Evolutionary conservation across 306 rosid species (phyloP).

Genomic region (Quercus engelmannii): DNA sequence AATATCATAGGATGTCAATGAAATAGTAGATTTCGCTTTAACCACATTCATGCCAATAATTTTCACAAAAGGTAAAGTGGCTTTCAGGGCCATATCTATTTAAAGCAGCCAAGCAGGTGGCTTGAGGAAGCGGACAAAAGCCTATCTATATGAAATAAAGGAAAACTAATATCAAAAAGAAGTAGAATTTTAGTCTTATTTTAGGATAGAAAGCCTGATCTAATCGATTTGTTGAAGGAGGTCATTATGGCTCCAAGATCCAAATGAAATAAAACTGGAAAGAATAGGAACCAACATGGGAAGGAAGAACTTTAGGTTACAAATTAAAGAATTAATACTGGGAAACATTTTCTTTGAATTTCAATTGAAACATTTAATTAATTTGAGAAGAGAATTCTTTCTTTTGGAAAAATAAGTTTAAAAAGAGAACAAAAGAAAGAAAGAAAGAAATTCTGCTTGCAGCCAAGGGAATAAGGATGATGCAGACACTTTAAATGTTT

Average conservation of each 20-base stretch:
- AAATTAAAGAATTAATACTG: neutral
- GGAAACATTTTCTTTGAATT: neutral
- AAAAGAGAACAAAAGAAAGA: neutral
- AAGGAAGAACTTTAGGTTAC: neutral
- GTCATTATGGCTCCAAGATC: neutral
- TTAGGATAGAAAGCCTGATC: neutral
- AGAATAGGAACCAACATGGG: neutral
- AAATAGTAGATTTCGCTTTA: neutral
- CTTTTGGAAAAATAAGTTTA: too few relatives aligned
- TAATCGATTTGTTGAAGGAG: neutral
- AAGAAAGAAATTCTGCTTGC: neutral
- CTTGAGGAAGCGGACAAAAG: neutral
- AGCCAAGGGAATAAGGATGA: neutral
- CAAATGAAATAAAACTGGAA: slow-evolving; percentile 6
- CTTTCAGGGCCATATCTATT: neutral
- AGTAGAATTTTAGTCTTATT: neutral
- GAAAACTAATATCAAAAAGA: neutral
- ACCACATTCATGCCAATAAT: neutral
- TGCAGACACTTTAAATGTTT: slow-evolving; percentile 5
- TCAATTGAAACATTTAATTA: neutral
- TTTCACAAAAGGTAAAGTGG: neutral
- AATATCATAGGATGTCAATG: neutral
- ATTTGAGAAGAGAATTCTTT: neutral
- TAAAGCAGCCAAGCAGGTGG: neutral
- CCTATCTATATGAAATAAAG: neutral